Evolutionary conservation across 2,329 filamentous ascomycete species (phyloP).

Genomic region (Leptosphaerulina australis): DNA sequence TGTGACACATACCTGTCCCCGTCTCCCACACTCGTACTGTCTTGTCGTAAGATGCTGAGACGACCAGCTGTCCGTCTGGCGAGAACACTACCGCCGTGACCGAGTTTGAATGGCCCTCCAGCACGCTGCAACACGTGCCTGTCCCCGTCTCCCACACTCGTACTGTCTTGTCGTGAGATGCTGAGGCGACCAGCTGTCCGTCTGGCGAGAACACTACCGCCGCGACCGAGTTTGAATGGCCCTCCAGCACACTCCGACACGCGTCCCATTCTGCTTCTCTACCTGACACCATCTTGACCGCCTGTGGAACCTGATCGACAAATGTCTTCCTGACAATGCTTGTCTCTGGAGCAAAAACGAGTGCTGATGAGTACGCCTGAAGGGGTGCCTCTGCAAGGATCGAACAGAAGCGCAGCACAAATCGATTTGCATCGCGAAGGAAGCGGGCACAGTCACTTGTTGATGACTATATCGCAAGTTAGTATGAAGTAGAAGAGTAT

Average conservation of each 20-base stretch:
- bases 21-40: neutral
- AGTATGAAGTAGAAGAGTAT: too few species aligned
- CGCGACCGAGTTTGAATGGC: neutral
- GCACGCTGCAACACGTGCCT: neutral
- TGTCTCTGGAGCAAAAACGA: slow-evolving; percentile 39
- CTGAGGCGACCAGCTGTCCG: slow-evolving; percentile 7
- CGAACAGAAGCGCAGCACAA: slow-evolving; percentile 3
- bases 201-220: slow-evolving; percentile 12
- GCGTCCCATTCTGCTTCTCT: neutral
- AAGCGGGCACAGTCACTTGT: slow-evolving; percentile 17
- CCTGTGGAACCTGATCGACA: neutral
- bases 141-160: slow-evolving; percentile 16
- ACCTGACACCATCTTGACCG: neutral
- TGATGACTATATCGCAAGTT: too few species aligned
- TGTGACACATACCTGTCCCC: too few species aligned
- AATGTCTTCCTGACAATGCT: slow-evolving; percentile 17
- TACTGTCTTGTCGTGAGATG: slow-evolving; percentile 12
- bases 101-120: neutral
- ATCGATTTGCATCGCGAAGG: neutral
- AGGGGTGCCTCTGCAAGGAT: slow-evolving; percentile 42
- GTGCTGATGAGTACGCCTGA: slow-evolving; percentile 45
- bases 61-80: neutral
- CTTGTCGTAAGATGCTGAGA: neutral
- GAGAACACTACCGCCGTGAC: neutral
- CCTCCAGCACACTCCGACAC: neutral